Evolutionary conservation across 352 stramenopile species (phyloP), one percentile per base, ranked within the genome.

Genomic region (Pythium rhizo-oryzae): DNA sequence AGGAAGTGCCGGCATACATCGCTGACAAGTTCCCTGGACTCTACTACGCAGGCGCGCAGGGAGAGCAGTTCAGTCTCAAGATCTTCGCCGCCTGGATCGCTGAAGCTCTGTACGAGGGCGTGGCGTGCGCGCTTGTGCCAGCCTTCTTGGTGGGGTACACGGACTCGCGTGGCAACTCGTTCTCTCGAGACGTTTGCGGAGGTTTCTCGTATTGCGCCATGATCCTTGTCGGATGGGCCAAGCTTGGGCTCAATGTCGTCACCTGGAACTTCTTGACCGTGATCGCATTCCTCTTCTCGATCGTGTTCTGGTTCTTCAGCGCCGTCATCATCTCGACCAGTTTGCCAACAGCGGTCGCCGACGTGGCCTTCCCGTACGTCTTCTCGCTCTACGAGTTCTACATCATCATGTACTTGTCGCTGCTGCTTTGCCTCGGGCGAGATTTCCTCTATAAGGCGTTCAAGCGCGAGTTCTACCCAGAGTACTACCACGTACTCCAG

Each of bases 401-500:
- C 65, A 28, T 94, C 30, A 60, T 91, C n/a, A 63, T 91, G 46
- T 92, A 92, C 69, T 54, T 96, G 18, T 77, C 72, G 30, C 50
- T 94, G 18, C 56, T 96, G 30, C 75, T 96, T 2, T 92, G 84
- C 37, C 79, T 96, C 16, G 79, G 82, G 1, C 82, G 88, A 0
- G 88, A 94, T 55, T 92, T 96, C 53, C 69, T 96, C 0, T 93
- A 81, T 75, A 96, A 94, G 56, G 85, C 83, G 7, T 94, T 86
- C 65, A 96, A 96, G 75, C 87, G 87, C 6, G 86, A 96, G 64
- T 81, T 93, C 69, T 65, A 76, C 13, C 88, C 88, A 1, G 88
- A 96, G 59, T 96, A 96, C 73, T 96, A 96, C 71, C 88, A 96
- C 65, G 83, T 96, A 28, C 70, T 96, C 21, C 88, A 94, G 63